Evolutionary conservation across 208 protist genomes (phyloP), one percentile per base, ranked within the genome.

Genomic region (Leishmania aethiopica): DNA sequence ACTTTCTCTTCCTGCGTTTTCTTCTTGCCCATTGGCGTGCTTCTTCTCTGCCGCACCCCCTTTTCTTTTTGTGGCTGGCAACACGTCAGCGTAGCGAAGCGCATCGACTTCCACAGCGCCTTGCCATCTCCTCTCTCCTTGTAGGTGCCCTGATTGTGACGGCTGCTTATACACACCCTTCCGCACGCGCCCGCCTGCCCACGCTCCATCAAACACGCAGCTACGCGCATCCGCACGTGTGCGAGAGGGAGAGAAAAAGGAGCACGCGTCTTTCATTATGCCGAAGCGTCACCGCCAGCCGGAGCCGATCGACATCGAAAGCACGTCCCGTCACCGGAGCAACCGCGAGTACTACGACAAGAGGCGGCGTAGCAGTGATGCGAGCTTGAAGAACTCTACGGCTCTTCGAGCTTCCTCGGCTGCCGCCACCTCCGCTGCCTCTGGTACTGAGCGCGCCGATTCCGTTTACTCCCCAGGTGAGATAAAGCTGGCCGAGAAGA

Each of bases 221-320:
- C 28, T 22, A 74, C 40, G 32, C 22, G 5, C 45, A 47, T 55
- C 28, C 28, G n/a, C 45, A 32, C 25, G 45, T 53, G 42, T 47
- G 40, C 28, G 70, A 32, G 40, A 74, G 25, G 13, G 1, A 37
- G 25, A 51, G n/a, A 74, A 40, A 37, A 74, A 35, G 28, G 6
- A 55, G 40, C 25, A 17, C 11, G 13, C n/a, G 1, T 22, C 17
- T 53, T 22, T 47, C 42, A 74, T 74, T 11, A 96, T 97, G 92
- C 92, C 90, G 13, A 96, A 96, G 88, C 91, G 90, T 35, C 92
- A 96, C 83, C 91, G 91, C 53, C 91, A 94, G 84, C 91, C 91
- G 10, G 88, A 95, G 75, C 85, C 85, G n/a, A 85, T 93, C n/a
- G 80, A 86, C 45, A 85, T 88, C 57, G 53, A 79, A 25, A 83